A percentile compares a stretch with the other conserved stretches of the same genome.
These are phyloP conservation scores for Postia placenta DNA, from an alignment of 768 basidiomycete genomes.

Conservation along the genomic window DNA sequence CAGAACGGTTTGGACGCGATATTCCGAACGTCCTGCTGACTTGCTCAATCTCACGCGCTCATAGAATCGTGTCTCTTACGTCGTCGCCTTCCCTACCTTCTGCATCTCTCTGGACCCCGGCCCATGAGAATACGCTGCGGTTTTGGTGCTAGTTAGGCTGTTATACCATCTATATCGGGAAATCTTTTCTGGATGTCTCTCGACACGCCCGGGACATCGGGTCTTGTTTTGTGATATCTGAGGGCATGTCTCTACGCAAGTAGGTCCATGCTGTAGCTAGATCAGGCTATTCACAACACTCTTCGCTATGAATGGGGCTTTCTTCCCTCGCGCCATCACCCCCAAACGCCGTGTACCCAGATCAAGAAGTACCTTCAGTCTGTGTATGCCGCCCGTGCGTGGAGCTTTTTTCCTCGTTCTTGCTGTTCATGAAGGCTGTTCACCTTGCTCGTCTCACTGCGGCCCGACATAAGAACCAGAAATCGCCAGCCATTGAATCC, in stretches of 20 bases:
- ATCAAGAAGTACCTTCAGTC: neutral
- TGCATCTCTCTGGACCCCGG: neutral
- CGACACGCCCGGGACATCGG: no score
- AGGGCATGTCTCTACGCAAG: no score
- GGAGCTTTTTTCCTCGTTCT: neutral
- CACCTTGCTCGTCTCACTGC: neutral
- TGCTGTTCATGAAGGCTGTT: neutral
- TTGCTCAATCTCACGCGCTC: no score
- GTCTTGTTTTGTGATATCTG: no score
- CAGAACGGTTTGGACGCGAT: no score
- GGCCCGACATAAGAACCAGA: neutral
- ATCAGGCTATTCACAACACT: neutral
- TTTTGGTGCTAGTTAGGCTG: neutral
- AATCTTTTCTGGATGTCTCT: neutral
- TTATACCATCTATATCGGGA: neutral
- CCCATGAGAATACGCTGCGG: neutral
- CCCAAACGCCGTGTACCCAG: neutral
- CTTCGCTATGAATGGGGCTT: neutral
- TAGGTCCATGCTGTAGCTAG: no score
- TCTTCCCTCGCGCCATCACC: neutral
- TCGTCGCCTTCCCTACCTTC: no score
- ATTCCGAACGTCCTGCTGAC: no score
- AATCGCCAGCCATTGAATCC: neutral
- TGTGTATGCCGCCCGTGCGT: neutral
- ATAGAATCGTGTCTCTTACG: no score